Evolutionary conservation across 805 yeast genomes (phyloP).

Genomic region (Ogataea siamensis): DNA sequence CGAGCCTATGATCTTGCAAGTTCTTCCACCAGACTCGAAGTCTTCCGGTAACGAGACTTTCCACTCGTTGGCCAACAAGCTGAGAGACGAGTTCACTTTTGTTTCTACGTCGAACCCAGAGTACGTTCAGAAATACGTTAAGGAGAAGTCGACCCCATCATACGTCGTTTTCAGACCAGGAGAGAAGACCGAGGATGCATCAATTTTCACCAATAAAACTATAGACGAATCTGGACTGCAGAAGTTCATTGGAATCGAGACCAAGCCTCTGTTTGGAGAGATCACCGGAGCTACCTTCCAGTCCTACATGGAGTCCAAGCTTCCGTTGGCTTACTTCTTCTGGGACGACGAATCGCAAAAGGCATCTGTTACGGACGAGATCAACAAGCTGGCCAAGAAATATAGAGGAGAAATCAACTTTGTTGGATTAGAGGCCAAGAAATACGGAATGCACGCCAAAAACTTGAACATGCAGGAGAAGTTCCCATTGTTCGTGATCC

Average conservation of each 20-base stretch:
- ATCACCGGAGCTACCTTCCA: conserved; percentile 76
- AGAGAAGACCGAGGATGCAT: conserved; percentile 47
- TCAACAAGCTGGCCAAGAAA: conserved; percentile 66
- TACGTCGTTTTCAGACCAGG: conserved; percentile 49
- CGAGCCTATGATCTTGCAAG: conserved; percentile 58
- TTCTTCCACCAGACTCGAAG: conserved; percentile 34
- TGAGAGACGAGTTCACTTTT: conserved; percentile 66
- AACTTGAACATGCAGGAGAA: conserved; percentile 79
- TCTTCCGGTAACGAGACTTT: conserved; percentile 54
- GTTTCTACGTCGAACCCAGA: conserved; percentile 43
- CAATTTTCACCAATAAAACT: conserved; percentile 39
- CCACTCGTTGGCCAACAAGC: conserved; percentile 55
- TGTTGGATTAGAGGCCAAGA: conserved; percentile 81
- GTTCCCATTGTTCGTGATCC: conserved; percentile 90
- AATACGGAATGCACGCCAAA: conserved; percentile 83
- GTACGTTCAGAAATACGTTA: conserved; percentile 36
- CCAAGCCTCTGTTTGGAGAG: conserved; percentile 85
- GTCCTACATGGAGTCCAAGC: conserved; percentile 63
- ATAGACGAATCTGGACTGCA: conserved; percentile 38
- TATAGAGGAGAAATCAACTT: conserved; percentile 80
- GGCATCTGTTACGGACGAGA: conserved; percentile 47
- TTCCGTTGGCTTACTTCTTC: conserved; percentile 88
- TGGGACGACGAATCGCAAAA: conserved; percentile 69
- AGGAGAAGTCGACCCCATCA: conserved; percentile 35
- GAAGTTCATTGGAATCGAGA: conserved; percentile 56